Base-by-base conservation (phyloP, 306 rosid species). In the Prunus mume region DNA sequence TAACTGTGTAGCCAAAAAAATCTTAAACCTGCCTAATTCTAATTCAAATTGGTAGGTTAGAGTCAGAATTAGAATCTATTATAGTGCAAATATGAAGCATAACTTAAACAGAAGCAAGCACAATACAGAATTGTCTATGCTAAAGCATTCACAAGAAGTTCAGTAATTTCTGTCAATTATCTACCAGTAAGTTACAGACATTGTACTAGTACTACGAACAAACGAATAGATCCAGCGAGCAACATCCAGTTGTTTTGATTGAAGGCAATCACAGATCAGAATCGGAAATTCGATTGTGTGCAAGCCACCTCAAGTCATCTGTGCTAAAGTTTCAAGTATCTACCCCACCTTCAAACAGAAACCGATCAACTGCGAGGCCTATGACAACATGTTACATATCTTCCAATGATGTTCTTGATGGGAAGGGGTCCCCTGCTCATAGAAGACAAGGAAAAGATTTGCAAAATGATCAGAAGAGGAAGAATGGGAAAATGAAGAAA, bases 341-440 rank as follows among this genome's bases (percentile, higher is more conserved):
- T 38, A 7, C 43, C 43, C 43, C 9, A 38, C 7, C 18, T 72
- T 57, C 71, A 30, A 15, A 2, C 25, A 9, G 30, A 3, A 38
- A 38, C 9, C 10, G 9, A 38, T 79, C 80, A 82, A 54, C 49
- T 46, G 56, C 25, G 57, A 1, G 88, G 88, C 80, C 86, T 82
- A 77, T 80, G 72, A 61, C 70, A 85, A 30, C 87, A 64, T n/a
- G 78, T 82, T 13, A 85, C 85, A 73, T 51, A 85, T 78, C 91
- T 82, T 78, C 88, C 91, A 22, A 82, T 14, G 34, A 82, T 80
- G 76, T 76, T 85, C 10, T 80, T 64, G 1, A 75, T 32, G 9
- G 88, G 85, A 62, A 87, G 88, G 73, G 91, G 74, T 49, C 91
- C 91, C 91, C 91, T 84, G 83, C 78, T 60, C 45, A 62, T 32